Evolutionary conservation across 169 alveolate genomes (phyloP).

Genomic region (Plasmodium coatneyi): DNA sequence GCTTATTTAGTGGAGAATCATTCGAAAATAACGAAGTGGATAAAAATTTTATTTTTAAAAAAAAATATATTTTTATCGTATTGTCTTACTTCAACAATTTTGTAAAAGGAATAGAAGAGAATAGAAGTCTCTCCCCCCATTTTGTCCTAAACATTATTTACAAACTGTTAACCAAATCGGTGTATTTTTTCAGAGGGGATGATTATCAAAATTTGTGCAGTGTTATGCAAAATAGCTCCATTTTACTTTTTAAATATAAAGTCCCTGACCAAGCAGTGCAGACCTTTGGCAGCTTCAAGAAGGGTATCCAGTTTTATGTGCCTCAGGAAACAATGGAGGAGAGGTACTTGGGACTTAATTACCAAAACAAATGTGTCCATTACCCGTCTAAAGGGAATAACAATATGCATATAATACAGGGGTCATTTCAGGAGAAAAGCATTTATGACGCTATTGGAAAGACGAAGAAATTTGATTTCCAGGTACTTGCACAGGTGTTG

Average conservation of each 20-base stretch:
- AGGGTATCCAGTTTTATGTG: constrained; percentile 30
- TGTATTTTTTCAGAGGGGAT: constrained; percentile 73
- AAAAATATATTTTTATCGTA: constrained; percentile 54
- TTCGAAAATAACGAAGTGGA: constrained; percentile 67
- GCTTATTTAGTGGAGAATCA: constrained; percentile 68
- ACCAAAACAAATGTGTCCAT: constrained; percentile 8
- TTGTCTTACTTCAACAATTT: constrained; percentile 34
- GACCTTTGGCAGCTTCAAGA: constrained; percentile 24
- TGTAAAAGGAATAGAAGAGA: constrained; percentile 67
- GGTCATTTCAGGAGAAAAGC: constrained; percentile 61
- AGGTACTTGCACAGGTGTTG: constrained; percentile 51
- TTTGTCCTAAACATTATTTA: constrained; percentile 65
- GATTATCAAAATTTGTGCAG: constrained; percentile 43
- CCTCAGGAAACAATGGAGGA: constrained; percentile 4
- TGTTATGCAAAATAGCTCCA: constrained; percentile 43
- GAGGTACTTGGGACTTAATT: constrained; percentile 61
- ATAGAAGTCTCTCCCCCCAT: constrained; percentile 14
- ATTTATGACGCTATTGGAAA: constrained; percentile 29
- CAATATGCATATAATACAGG: constrained; percentile 50
- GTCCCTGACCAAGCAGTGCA: constrained; percentile 5
- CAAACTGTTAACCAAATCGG: constrained; percentile 52
- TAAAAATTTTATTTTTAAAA: constrained; percentile 59
- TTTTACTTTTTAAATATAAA: constrained; percentile 24
- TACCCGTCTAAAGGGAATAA: constrained; percentile 40
- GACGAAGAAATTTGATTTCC: constrained; percentile 65